phyloP scores from a whole-genome alignment of 257 asterid genomes.

The Nicotiana noctiflora region DNA sequence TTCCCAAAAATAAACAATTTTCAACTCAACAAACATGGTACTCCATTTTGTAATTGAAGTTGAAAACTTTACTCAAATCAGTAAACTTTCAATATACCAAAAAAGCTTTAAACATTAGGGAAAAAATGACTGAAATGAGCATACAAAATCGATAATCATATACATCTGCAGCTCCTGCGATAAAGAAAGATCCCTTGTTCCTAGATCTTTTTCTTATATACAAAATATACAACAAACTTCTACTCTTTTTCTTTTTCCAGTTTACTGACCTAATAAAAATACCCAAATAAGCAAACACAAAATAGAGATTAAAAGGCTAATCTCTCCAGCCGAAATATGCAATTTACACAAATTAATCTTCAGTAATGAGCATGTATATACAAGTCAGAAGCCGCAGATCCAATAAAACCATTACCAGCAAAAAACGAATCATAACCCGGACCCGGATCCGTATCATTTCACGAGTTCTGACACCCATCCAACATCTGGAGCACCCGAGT shows the following conservation, averaged over 20 bases:
- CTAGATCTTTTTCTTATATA: not conserved
- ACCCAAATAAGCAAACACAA: slow-evolving; percentile 11
- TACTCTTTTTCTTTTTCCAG: not conserved
- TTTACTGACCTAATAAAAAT: not conserved
- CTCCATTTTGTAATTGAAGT: not conserved
- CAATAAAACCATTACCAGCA: not conserved
- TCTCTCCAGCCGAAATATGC: not conserved
- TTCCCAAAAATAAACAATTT: not conserved
- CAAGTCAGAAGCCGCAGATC: slow-evolving; percentile 13
- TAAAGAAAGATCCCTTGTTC: not conserved
- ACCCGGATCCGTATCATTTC: slow-evolving; percentile 18
- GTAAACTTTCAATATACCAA: not conserved
- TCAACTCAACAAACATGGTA: not conserved
- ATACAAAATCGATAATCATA: not conserved
- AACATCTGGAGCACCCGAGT: slow-evolving; percentile 35
- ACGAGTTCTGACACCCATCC: slow-evolving; percentile 67
- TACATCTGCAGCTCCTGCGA: slow-evolving; percentile 1
- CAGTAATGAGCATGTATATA: not conserved
- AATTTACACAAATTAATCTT: not conserved
- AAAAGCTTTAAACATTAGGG: not conserved
- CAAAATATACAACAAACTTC: slow-evolving; percentile 8
- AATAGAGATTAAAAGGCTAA: slow-evolving; percentile 13
- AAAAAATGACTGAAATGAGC: not conserved
- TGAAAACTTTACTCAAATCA: not conserved
- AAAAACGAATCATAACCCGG: not conserved